Conservation (phyloP, 2,329 filamentous ascomycete species). For the Colletotrichum horii region DNA sequence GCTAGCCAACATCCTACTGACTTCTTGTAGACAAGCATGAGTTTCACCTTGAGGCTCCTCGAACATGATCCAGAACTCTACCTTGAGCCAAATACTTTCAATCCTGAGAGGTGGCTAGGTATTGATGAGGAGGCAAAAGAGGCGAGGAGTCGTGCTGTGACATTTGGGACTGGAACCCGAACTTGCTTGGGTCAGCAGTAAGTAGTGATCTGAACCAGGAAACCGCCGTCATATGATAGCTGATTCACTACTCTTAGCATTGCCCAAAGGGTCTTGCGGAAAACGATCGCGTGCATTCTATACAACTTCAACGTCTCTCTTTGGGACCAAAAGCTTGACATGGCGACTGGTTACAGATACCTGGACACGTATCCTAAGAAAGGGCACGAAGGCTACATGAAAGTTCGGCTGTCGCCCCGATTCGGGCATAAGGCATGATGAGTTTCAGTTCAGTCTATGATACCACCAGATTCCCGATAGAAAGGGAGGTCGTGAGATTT, state of each 20-base stretch:
- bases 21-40: conserved; percentile 4
- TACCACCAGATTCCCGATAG: background rate
- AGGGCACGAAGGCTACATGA: conserved; percentile 16
- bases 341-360: conserved; percentile 1
- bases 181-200: conserved; percentile 24
- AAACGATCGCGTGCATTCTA: conserved; percentile 11
- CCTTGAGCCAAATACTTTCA: conserved; percentile 15
- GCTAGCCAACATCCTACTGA: background rate
- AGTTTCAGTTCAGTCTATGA: background rate
- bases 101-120: conserved; percentile 21
- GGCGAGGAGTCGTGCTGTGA: background rate
- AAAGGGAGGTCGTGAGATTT: background rate
- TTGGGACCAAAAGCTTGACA: conserved; percentile 6
- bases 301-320: conserved; percentile 23
- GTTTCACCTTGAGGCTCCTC: conserved; percentile 20
- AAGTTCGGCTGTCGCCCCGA: background rate
- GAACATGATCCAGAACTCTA: conserved; percentile 15
- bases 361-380: conserved; percentile 19
- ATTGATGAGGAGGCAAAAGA: background rate
- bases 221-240: rapidly evolving
- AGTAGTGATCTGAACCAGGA: background rate
- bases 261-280: conserved; percentile 21
- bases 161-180: conserved; percentile 22
- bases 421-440: background rate
- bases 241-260: background rate